A percentile compares a stretch with the other conserved stretches of the same genome.
These are phyloP conservation scores for Auricularia heimuer DNA, from an alignment of 768 basidiomycete genomes.

Conservation along the genomic window DNA sequence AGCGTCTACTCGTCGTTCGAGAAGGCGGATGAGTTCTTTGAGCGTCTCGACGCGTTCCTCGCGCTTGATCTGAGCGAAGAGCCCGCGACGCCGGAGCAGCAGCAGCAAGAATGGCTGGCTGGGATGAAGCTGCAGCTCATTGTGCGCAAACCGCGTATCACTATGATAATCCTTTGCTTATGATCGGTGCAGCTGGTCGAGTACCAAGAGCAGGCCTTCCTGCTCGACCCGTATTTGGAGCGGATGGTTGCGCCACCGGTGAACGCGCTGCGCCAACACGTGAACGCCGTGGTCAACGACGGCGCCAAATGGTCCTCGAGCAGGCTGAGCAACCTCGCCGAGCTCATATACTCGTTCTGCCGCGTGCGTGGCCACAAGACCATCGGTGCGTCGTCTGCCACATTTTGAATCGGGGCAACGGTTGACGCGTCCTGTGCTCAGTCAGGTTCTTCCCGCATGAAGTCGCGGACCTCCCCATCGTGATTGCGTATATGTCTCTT, in stretches of 20 bases:
- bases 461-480: conserved; percentile 68
- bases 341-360: conserved; percentile 67
- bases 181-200: conserved; percentile 57
- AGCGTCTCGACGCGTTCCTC: conserved; percentile 42
- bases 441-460: conserved; percentile 94
- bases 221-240: conserved; percentile 86
- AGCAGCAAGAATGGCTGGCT: conserved; percentile 30
- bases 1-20: conserved; percentile 50
- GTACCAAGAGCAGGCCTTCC: conserved; percentile 89
- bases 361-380: conserved; percentile 88
- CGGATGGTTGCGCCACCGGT: conserved; percentile 67
- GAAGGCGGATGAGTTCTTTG: conserved; percentile 47
- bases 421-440: conserved; percentile 22
- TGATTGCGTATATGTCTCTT: conserved; percentile 51
- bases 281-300: conserved; percentile 30
- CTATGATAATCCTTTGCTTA: background rate
- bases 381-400: conserved; percentile 52
- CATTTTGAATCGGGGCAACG: conserved; percentile 4
- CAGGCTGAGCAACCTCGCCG: conserved; percentile 44
- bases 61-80: conserved; percentile 34
- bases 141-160: conserved; percentile 29
- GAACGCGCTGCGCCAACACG: conserved; percentile 46
- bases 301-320: conserved; percentile 20
- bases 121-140: conserved; percentile 38
- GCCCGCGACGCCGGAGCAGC: conserved; percentile 32